Base-by-base conservation (phyloP, 352 stramenopile species). In the Lagenidium giganteum region DNA sequence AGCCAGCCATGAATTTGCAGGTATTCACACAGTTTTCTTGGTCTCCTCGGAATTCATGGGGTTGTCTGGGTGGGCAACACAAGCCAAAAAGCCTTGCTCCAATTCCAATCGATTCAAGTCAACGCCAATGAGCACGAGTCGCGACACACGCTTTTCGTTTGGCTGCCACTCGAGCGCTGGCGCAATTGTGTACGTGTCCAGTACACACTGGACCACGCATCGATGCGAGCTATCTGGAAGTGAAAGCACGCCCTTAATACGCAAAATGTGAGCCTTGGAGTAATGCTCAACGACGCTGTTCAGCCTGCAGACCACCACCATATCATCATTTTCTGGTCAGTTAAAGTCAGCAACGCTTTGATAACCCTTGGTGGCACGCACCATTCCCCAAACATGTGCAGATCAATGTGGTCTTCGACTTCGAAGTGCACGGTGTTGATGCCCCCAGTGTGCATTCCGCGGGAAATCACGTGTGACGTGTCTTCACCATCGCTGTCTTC, bases 101-200 rank as follows among this genome's bases (percentile, higher is more conserved):
- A 89, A 57, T 14, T 57, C 51, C 18, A 23, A 26, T 7, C 52
- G 56, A 35, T 87, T 48, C 17, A 89, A 57, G n/a, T 66, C 22
- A 36, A 83, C 64, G 8, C 73, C 73, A 26, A 89, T 89, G 16
- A 89, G 35, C 11, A 89, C 77, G 29, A 89, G 61, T 18, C 67
- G 67, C 8, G 60, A 81, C n/a, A 57, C 29, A 5, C 63, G 65
- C 37, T 54, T 39, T 39, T 83, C 68, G 12, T 35, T 27, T 9
- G 27, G 14, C n/a, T 56, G 35, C 64, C 70, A 83, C 1, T 47
- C 33, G 7, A 51, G 31, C 14, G 71, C 66, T 29, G 71, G 77
- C 2, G 77, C 71, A 33, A 87, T 82, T 31, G 73, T 89, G 43
- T 84, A 89, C 33, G 73, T 89, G 45, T 89, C 77, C 18, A 87